A percentile compares a stretch with the other conserved stretches of the same genome.
Evolutionary conservation across 768 basidiomycete genomes (phyloP).

Genomic region (Phaeotremella fagi): DNA sequence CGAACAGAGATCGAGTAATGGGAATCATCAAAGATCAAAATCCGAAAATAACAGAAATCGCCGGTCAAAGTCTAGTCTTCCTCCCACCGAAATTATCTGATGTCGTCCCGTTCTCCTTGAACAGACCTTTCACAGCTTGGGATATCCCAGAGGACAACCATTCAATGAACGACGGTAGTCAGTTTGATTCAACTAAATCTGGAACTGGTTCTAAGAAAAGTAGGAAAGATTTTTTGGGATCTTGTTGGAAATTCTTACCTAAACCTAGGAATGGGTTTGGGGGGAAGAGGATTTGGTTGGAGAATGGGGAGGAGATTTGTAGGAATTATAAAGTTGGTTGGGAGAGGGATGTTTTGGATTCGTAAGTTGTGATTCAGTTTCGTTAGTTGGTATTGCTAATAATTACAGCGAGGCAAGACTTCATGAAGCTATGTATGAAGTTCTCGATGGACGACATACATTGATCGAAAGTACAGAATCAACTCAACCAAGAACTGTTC

Average conservation of each 20-base stretch:
- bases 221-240: neutral
- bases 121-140: constrained; percentile 11
- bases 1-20: constrained; percentile 25
- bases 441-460: constrained; percentile 27
- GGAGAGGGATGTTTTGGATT: constrained; percentile 42
- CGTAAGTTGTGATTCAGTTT: constrained; percentile 20
- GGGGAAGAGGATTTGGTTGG: neutral
- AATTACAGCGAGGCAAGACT: constrained; percentile 33
- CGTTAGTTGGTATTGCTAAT: neutral
- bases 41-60: neutral
- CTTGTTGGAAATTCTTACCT: constrained; percentile 15
- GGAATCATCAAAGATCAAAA: constrained; percentile 7
- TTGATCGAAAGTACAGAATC: constrained; percentile 18
- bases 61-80: constrained; percentile 1
- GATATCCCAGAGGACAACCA: neutral
- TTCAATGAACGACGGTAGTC: neutral
- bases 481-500: constrained; percentile 24
- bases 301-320: constrained; percentile 7
- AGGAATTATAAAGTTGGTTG: constrained; percentile 35
- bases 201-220: neutral
- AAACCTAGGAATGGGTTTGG: constrained; percentile 4
- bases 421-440: constrained; percentile 35
- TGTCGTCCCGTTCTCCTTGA: constrained; percentile 11
- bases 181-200: neutral
- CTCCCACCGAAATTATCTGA: constrained; percentile 8